phyloP scores from a whole-genome alignment of 305 asterid species.

The Solanum hybrid region DNA sequence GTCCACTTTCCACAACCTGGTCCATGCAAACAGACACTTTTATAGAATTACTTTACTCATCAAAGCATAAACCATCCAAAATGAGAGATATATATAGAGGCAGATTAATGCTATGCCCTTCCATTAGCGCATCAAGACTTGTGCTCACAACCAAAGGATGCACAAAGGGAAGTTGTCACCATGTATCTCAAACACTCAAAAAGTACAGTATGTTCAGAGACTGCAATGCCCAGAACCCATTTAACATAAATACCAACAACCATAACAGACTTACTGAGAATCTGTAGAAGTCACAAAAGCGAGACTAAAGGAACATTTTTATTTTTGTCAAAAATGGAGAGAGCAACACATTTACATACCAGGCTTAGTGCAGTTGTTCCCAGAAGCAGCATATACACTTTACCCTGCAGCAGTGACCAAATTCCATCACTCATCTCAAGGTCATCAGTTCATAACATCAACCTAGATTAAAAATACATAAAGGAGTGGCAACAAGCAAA shows the following conservation, averaged over 20 bases:
- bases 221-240: background rate
- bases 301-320: background rate
- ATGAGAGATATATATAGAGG: background rate
- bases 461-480: background rate
- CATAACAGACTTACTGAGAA: background rate
- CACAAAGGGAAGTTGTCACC: background rate
- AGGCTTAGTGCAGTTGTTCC: slow-evolving; percentile 85
- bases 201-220: background rate
- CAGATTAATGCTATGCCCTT: background rate
- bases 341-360: slow-evolving; percentile 30
- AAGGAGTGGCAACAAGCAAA: background rate
- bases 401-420: slow-evolving; percentile 42
- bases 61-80: background rate
- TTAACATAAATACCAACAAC: background rate
- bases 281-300: background rate
- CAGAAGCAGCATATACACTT: slow-evolving; percentile 65
- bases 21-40: background rate
- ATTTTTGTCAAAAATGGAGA: background rate
- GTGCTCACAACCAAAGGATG: background rate
- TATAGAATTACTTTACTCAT: background rate
- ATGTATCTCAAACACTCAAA: background rate
- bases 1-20: background rate
- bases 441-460: slow-evolving; percentile 4
- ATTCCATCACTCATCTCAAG: slow-evolving; percentile 16
- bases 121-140: background rate